Evolutionary conservation across 2,329 filamentous ascomycete species (phyloP), one percentile per base, ranked within the genome.

Genomic region (Xenosphaeropsis pyriputrescens): DNA sequence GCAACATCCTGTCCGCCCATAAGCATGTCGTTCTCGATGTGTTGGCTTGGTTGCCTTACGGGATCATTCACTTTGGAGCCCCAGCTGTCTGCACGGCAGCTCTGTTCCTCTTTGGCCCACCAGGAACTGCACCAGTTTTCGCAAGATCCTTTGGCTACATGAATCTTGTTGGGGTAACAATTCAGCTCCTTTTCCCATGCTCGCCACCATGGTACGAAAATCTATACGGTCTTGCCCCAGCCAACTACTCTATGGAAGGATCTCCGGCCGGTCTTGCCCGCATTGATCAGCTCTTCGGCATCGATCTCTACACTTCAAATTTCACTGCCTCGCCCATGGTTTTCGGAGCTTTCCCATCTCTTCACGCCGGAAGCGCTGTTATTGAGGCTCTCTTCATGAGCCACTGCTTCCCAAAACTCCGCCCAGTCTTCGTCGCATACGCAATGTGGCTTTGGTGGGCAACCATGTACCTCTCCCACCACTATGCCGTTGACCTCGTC

Each of bases 121-220:
- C 89, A 2, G 84, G 85, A 44, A 88, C 83, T 0, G 71, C 84
- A 1, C 85, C 86, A 8, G 77, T 86, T 14, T 95, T 88, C 55
- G 85, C 85, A 13, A 79, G 80, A 49, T 76, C 80, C 36, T 94
- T 95, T 50, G 89, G 89, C 41, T 95, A 89, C 69, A 81, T 95
- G 75, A 91, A 86, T 61, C 74, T 94, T 45, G 66, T 79, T 11
- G 89, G 86, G 38, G 89, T 95, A 40, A 74, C 79, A 22, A 88
- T 93, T 46, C 88, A 95, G 62, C 69, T 95, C 38, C 60, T 86
- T 44, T 93, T 95, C 61, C 89, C 89, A 1, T 95, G 89, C 65
- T 91, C 88, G 17, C 85, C 89, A 18, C 89, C 89, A 2, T 96
- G 89, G 89, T 96, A 95, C 54, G 89, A 95, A 67, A 93, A 91